These are phyloP conservation scores for Microcos paniculata DNA, from an alignment of 345 rosid species.

Conservation along the genomic window DNA sequence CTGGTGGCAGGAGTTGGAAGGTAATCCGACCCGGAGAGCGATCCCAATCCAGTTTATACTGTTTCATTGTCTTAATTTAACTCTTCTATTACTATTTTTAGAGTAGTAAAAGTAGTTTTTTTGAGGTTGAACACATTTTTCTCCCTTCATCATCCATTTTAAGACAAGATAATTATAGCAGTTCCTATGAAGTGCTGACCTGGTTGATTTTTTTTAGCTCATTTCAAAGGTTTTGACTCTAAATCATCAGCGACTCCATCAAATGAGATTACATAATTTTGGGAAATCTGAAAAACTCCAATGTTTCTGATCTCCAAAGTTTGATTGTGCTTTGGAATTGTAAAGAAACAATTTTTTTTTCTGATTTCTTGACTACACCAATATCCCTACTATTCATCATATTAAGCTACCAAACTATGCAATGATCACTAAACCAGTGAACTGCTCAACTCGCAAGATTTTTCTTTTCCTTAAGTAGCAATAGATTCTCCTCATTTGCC, in stretches of 20 bases:
- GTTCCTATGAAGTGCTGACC: not conserved
- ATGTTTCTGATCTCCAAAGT: too few species aligned
- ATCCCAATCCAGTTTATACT: not conserved
- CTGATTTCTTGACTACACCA: not conserved
- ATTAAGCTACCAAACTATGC: not conserved
- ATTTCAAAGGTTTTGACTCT: not conserved
- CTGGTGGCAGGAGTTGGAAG: not conserved
- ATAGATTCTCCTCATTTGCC: not conserved
- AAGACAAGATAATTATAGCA: not conserved
- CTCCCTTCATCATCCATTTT: not conserved
- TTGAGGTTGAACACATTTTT: not conserved
- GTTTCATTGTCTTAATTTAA: not conserved
- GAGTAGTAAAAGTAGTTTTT: not conserved
- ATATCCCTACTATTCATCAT: not conserved
- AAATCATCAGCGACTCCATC: not conserved
- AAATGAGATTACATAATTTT: not conserved
- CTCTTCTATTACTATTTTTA: not conserved
- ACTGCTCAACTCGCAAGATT: not conserved
- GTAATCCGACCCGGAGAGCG: not conserved
- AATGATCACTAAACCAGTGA: not conserved
- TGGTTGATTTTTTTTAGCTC: not conserved
- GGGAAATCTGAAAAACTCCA: too few species aligned
- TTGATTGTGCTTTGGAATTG: not conserved
- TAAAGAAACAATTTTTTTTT: not conserved
- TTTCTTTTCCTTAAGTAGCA: not conserved